Percentiles rank a stretch among this genome's conserved stretches.
These are phyloP conservation scores for Microsporum ferrugineum DNA, from an alignment of 2,329 filamentous ascomycete species.

Conservation along the genomic window DNA sequence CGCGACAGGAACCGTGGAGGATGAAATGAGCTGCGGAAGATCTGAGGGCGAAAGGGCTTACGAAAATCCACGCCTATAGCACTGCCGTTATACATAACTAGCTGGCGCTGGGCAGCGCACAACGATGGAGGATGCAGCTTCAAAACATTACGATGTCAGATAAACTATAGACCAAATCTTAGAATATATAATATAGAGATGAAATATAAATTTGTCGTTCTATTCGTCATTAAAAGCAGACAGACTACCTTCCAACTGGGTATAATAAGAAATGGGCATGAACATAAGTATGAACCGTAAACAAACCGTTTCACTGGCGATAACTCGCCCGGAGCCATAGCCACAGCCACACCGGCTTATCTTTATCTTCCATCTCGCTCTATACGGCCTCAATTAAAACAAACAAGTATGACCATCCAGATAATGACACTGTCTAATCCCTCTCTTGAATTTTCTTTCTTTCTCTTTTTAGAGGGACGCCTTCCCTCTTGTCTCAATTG, in stretches of 20 bases:
- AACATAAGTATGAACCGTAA: not conserved
- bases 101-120: too few species aligned
- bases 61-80: too few species aligned
- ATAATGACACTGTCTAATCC: not conserved
- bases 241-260: not conserved
- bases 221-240: not conserved
- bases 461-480: slow-evolving; percentile 44
- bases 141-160: too few species aligned
- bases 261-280: slow-evolving; percentile 1
- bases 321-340: not conserved
- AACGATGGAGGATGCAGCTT: too few species aligned
- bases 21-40: not conserved
- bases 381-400: not conserved
- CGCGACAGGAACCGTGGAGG: not conserved
- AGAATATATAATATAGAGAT: not conserved
- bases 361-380: not conserved
- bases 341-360: not conserved
- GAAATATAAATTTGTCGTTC: not conserved
- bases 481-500: slow-evolving; percentile 38
- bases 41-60: too few species aligned
- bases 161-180: not conserved
- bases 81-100: too few species aligned
- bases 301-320: not conserved
- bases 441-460: slow-evolving; percentile 36
- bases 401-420: not conserved